A percentile compares a stretch with the other conserved stretches of the same genome.
phyloP scores from a whole-genome alignment of 495 filamentous ascomycete species.

The Neurospora cerealis region DNA sequence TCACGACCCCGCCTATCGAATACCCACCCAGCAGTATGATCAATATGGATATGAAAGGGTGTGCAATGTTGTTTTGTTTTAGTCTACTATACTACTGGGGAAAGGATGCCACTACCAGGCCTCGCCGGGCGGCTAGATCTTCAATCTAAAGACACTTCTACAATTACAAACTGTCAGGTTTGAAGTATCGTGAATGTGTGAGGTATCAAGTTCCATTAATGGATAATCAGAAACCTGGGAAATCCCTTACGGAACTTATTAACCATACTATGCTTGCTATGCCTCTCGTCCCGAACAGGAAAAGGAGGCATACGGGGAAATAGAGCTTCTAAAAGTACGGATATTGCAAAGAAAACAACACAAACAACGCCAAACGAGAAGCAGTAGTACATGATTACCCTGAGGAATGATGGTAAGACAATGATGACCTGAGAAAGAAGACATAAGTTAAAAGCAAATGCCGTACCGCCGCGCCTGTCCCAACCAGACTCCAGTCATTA shows the following conservation, averaged over 20 bases:
- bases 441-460: neutral
- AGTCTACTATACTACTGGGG: too few relatives aligned
- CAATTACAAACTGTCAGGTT: too few relatives aligned
- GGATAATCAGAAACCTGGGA: neutral
- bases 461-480: neutral
- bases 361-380: neutral
- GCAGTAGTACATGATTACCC: neutral
- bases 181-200: too few relatives aligned
- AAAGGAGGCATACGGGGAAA: neutral
- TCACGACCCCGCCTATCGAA: too few relatives aligned
- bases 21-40: too few relatives aligned
- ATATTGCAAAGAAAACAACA: neutral
- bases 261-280: neutral
- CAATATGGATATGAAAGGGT: too few relatives aligned
- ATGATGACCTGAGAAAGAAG: neutral
- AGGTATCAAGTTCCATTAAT: too few relatives aligned
- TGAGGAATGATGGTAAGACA: neutral
- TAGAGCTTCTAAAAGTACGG: neutral
- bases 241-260: neutral
- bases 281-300: neutral
- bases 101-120: too few relatives aligned
- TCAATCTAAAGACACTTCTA: too few relatives aligned
- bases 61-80: too few relatives aligned
- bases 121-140: too few relatives aligned
- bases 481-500: neutral